Evolutionary conservation across 2,329 filamentous ascomycete genomes (phyloP), one percentile per base, ranked within the genome.

Genomic region (Metarhizium sp.): DNA sequence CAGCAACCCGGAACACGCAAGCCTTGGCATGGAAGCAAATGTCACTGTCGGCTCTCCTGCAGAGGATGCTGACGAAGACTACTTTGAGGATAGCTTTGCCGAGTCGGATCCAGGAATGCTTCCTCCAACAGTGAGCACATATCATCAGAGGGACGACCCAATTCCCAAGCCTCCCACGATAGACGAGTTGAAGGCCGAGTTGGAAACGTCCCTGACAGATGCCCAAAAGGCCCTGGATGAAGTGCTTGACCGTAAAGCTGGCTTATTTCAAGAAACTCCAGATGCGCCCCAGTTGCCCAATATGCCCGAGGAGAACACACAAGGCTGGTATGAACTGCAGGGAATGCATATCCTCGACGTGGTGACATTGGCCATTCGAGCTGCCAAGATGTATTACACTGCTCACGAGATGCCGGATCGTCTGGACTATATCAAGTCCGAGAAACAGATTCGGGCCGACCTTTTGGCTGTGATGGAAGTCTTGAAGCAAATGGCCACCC

Each of bases 111-210:
- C 84, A 34, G 80, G 86, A 58, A 92, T 99, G 84, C 83, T 96
- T 3, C 92, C 94, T n/a, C 94, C 94, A 0, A 99, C 94, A 0
- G 90, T 92, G 45, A 96, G 92, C 78, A 99, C 94, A 3, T 99
- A 97, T 71, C 91, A 89, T 61, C 85, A 91, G 65, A 86, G 88
- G 62, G 86, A 90, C 58, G 89, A 91, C 64, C 85, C 86, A 56
- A 79, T 95, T 25, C 84, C 90, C 11, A 92, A 88, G 52, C 90
- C 92, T 43, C 94, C 94, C 8, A 88, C 94, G 57, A 83, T 92
- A 60, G 77, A 83, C 51, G 86, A 92, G 58, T 79, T 99, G 55
- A 88, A 92, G 66, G 64, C 70, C 16, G 77, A 81, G 25, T 71
- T 84, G 47, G 92, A 86, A 52, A 80, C 82, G 57, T 80, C 86